Base-by-base conservation (phyloP, 495 filamentous ascomycete genomes). In the Hypoxylon cercidicola region DNA sequence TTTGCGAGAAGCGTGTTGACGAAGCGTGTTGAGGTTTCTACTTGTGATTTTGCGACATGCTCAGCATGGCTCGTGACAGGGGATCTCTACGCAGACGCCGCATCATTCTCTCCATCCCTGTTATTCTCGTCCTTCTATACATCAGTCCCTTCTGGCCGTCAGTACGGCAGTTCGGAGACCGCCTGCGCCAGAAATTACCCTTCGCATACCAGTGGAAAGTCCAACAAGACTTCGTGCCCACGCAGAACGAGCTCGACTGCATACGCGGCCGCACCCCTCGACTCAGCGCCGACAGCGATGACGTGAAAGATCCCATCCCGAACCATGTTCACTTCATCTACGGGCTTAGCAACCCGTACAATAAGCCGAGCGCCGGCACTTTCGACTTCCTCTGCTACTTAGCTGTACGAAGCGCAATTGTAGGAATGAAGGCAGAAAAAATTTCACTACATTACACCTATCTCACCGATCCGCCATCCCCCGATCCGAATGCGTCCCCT, bases 301-400 rank as follows among this genome's bases (percentile, higher is more conserved):
- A n/a, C 15, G 21, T 55, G 34, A 39, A 62, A 21, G 74, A 76
- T 15, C 74, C 78, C 4, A 81, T 82, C 18, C 80, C 80, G 6
- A 82, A 81, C 53, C 67, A 78, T 30, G 79, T 81, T 23, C 79
- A 82, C 64, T 77, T 81, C 62, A 78, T 80, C 32, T 82, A 72
- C 66, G 73, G 78, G 7, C 75, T 78, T 40, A 74, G 74, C 45
- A 78, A 78, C 57, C 77, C 77, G 12, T 73, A 71, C 30, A 54
- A 66, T 4, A 69, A 74, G 50, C 72, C 74, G 0, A 72, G 68
- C 35, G 76, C 66, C 23, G 76, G 75, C 32, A 74, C 70, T 28
- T 77, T 82, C 62, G 72, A 77, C 55, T 81, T 82, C 59, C 69
- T 81, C 44, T 73, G 64, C 62, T 82, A 81, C 71, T 71, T 82